Conservation (phyloP, 352 stramenopile species). For the Phytophthora ohioensis region DNA sequence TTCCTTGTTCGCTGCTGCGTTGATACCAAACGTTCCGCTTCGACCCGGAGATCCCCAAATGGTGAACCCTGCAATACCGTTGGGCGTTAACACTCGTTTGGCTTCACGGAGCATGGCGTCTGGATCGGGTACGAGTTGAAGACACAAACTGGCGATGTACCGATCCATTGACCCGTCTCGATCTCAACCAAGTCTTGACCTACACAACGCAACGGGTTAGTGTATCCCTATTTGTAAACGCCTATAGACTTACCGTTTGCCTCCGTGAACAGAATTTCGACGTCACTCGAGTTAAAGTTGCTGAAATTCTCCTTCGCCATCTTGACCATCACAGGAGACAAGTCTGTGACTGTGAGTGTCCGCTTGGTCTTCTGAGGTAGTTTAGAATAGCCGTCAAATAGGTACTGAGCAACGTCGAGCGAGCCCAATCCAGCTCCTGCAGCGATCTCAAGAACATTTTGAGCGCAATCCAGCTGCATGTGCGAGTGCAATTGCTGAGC, state of each 20-base stretch:
- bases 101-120: slow-evolving; percentile 56
- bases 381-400: slow-evolving; percentile 19
- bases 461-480: slow-evolving; percentile 51
- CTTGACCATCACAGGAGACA: slow-evolving; percentile 50
- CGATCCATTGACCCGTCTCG: slow-evolving; percentile 45
- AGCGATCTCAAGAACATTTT: slow-evolving; percentile 53
- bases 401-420: slow-evolving; percentile 37
- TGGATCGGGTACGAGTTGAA: slow-evolving; percentile 54
- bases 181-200: slow-evolving; percentile 44
- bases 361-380: slow-evolving; percentile 24
- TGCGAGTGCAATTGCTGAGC: slow-evolving; percentile 51
- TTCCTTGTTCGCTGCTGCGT: slow-evolving; percentile 29
- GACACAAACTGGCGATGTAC: slow-evolving; percentile 53
- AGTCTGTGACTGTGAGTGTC: slow-evolving; percentile 45
- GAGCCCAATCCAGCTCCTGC: slow-evolving; percentile 52
- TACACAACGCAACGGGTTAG: slow-evolving; percentile 8
- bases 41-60: slow-evolving; percentile 54
- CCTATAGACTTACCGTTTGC: slow-evolving; percentile 37
- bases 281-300: slow-evolving; percentile 1
- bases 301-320: slow-evolving; percentile 40
- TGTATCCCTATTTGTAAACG: not conserved
- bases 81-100: slow-evolving; percentile 39
- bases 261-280: slow-evolving; percentile 31
- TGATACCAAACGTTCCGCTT: slow-evolving; percentile 44
- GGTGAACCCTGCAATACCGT: slow-evolving; percentile 56